These are phyloP conservation scores for Fusarium aywerte DNA, from an alignment of 2,329 filamentous ascomycete species.

Conservation along the genomic window DNA sequence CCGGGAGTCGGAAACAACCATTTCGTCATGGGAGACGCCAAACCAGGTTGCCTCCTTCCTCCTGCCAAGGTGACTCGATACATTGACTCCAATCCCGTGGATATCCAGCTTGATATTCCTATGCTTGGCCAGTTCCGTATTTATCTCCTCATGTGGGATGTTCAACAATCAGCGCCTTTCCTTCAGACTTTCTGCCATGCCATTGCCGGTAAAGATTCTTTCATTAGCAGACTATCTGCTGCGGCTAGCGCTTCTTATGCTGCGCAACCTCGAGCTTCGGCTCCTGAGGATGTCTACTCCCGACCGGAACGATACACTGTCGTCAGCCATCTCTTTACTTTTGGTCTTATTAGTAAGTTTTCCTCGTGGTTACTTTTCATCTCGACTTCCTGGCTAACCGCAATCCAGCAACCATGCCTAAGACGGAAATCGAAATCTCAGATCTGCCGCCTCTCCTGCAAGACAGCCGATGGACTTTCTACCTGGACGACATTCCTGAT, in stretches of 20 bases:
- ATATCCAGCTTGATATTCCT: slow-evolving; percentile 81
- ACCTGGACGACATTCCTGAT: slow-evolving; percentile 72
- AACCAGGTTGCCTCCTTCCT: slow-evolving; percentile 66
- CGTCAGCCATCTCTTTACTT: slow-evolving; percentile 76
- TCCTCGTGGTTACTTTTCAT: background rate
- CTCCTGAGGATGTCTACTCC: slow-evolving; percentile 72
- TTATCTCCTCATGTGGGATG: slow-evolving; percentile 75
- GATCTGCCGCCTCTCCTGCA: slow-evolving; percentile 71
- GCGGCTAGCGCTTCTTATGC: slow-evolving; percentile 71
- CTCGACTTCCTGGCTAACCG: slow-evolving; percentile 21
- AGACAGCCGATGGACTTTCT: slow-evolving; percentile 76
- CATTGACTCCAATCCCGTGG: slow-evolving; percentile 81
- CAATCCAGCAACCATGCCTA: slow-evolving; percentile 65
- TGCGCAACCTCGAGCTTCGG: slow-evolving; percentile 65
- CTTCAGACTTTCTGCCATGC: slow-evolving; percentile 67
- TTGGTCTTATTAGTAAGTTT: slow-evolving; percentile 71
- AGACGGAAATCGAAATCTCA: slow-evolving; percentile 71
- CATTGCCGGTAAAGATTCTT: slow-evolving; percentile 62
- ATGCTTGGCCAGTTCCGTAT: slow-evolving; percentile 81
- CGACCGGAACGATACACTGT: slow-evolving; percentile 75
- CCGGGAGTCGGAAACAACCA: slow-evolving; percentile 50
- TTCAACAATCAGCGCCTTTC: slow-evolving; percentile 66
- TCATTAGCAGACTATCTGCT: slow-evolving; percentile 68
- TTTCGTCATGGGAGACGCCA: slow-evolving; percentile 60
- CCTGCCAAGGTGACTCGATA: slow-evolving; percentile 79